These are phyloP conservation scores for Camelina hispida DNA, from an alignment of 345 rosid species.

Conservation along the genomic window DNA sequence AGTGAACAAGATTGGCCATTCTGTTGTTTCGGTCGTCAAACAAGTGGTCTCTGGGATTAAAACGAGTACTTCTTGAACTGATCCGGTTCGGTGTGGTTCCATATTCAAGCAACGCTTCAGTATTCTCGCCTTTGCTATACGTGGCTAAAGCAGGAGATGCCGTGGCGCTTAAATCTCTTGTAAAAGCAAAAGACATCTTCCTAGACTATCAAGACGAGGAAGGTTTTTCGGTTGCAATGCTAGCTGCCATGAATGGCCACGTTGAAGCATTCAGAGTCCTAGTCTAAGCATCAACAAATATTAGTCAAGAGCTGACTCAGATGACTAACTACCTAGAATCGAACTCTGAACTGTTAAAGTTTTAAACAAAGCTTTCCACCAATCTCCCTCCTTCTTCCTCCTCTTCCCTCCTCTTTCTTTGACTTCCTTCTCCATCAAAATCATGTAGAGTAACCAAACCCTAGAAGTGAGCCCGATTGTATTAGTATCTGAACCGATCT, in stretches of 20 bases:
- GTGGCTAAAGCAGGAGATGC: constrained; percentile 72
- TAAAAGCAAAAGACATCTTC: constrained; percentile 49
- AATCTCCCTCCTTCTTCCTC: no score
- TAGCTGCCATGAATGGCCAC: constrained; percentile 78
- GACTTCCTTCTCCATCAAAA: no score
- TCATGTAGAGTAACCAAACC: no score
- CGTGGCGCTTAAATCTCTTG: constrained; percentile 63
- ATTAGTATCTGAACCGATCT: no score
- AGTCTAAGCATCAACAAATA: constrained; percentile 43
- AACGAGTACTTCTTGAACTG: constrained; percentile 61
- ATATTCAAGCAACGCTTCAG: constrained; percentile 57
- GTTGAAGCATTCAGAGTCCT: constrained; percentile 75
- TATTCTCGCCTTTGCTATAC: constrained; percentile 65
- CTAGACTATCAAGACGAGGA: constrained; percentile 80
- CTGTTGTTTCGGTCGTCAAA: constrained; percentile 61
- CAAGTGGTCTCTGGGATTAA: constrained; percentile 73
- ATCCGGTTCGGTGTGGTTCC: constrained; percentile 68
- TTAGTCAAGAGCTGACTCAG: no score
- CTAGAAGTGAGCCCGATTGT: no score
- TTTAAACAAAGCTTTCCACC: no score
- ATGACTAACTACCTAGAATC: no score
- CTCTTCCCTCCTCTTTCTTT: no score
- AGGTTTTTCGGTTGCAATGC: constrained; percentile 90
- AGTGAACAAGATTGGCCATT: constrained; percentile 55
- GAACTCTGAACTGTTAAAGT: no score